Evolutionary conservation across 1,284 basidiomycete species (phyloP), one percentile per base, ranked within the genome.

Genomic region (Uromyces viciae-fabae): DNA sequence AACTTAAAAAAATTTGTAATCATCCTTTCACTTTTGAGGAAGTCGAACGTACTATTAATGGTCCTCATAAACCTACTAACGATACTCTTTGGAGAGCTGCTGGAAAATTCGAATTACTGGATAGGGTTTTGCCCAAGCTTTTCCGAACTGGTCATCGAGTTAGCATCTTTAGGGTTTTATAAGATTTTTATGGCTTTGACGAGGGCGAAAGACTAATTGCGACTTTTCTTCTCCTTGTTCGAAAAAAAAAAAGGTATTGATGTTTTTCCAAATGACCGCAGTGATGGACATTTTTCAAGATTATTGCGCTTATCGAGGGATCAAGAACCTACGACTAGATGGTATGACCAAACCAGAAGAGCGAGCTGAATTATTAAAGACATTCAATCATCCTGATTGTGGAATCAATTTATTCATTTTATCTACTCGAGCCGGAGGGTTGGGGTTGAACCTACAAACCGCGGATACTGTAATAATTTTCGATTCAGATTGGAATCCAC

Each of bases 261-360:
- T 86, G 82, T 86, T 86, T 83, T 86, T 86, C 84, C 86, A 86
- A 82, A 86, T 86, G 86, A 86, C 86, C 3, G 84, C 95, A 84
- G 95, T 98, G 86, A 98, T 99, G 96, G 95, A 98, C 84, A 98
- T 99, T 86, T 96, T 99, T 90, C 95, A 97, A 85, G 97, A 99
- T 86, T 99, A 98, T 86, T 88, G 98, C 86, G 93, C 93, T 85
- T 93, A 92, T 89, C 91, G 93, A 88, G 90, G 90, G 25, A 95
- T 91, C 90, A 92, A 94, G 85, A 93, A 95, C 87, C 91, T 98
- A 75, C 94, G 97, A 84, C 89, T 99, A 33, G 97, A 99, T 87
- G 97, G 97, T 89, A 92, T 93, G 19, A 99, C 97, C 56, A 98
- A 98, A 89, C 96, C 95, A 19, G 97, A 99, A 81, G 96, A 98